phyloP scores from a whole-genome alignment of 1,284 basidiomycete genomes.

The Fomitopsis pinicola region DNA sequence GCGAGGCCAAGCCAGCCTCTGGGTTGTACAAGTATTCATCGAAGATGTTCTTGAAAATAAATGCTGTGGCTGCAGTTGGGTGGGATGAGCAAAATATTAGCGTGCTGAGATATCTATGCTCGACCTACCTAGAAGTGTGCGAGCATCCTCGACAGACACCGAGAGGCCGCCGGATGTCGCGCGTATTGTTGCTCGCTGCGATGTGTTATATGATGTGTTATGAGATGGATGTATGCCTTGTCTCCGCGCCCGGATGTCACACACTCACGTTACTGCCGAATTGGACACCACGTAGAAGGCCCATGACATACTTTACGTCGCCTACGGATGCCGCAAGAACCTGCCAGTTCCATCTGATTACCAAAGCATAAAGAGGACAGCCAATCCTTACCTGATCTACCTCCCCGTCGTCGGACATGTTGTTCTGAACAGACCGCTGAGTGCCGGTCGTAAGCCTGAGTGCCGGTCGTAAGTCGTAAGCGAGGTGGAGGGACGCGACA shows the following conservation, averaged over 20 bases:
- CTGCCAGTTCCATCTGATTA: constrained; percentile 30
- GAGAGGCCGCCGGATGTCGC: constrained; percentile 69
- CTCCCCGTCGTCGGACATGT: neutral
- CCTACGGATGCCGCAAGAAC: constrained; percentile 73
- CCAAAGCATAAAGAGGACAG: neutral
- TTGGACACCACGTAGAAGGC: constrained; percentile 74
- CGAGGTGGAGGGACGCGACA: neutral
- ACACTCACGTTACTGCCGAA: constrained; percentile 66
- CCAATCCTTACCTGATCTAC: neutral
- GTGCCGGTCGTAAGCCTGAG: neutral
- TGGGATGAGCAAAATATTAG: neutral
- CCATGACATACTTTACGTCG: constrained; percentile 74
- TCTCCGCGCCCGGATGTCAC: neutral
- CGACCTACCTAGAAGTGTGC: constrained; percentile 64
- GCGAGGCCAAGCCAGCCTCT: constrained; percentile 21
- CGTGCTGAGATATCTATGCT: neutral
- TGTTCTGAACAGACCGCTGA: neutral
- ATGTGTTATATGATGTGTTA: constrained; percentile 26
- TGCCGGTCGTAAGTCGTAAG: neutral
- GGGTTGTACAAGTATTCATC: constrained; percentile 66
- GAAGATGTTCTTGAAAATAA: constrained; percentile 76
- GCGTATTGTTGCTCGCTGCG: constrained; percentile 74
- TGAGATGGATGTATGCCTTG: constrained; percentile 5
- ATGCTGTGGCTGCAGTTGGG: constrained; percentile 70
- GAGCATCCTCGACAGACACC: constrained; percentile 86